Evolutionary conservation across 73 alveolate genomes (phyloP).

Genomic region (Symbiodinium natans): DNA sequence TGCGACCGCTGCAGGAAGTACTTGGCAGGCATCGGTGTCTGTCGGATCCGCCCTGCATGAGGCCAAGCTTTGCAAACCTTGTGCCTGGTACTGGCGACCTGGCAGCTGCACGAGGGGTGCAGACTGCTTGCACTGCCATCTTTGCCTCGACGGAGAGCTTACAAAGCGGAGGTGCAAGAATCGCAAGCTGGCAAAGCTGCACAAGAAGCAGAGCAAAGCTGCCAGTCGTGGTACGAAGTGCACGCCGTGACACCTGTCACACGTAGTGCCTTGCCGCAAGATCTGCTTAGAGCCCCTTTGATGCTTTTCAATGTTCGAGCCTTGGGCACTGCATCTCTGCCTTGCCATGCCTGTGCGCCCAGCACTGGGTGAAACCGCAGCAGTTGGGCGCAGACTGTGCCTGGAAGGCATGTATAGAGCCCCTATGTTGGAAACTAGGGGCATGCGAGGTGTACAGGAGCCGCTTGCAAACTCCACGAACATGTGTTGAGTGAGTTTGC

Average conservation of each 20-base stretch:
- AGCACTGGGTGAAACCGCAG: constrained; percentile 15
- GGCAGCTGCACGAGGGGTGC: constrained; percentile 66
- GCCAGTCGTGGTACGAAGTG: background rate
- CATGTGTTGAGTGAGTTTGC: constrained; percentile 10
- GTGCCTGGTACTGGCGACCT: constrained; percentile 92
- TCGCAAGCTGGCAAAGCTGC: constrained; percentile 75
- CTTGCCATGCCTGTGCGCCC: background rate
- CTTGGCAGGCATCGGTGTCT: background rate
- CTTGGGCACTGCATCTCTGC: background rate
- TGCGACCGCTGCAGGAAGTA: background rate
- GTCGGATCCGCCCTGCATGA: constrained; percentile 35
- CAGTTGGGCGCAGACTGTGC: background rate
- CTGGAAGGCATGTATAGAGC: background rate
- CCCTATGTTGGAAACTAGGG: background rate
- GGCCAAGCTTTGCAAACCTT: constrained; percentile 57
- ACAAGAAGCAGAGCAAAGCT: background rate
- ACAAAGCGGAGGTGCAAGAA: constrained; percentile 33
- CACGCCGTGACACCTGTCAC: too few relatives aligned
- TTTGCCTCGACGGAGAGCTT: constrained; percentile 58
- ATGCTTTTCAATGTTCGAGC: too few relatives aligned
- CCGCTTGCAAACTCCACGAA: background rate
- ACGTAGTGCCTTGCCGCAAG: too few relatives aligned
- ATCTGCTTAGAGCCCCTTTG: too few relatives aligned
- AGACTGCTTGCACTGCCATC: constrained; percentile 53
- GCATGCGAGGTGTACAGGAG: background rate